phyloP scores from a whole-genome alignment of 2,329 filamentous ascomycete species.

The Ophiosphaerella herpotricha region DNA sequence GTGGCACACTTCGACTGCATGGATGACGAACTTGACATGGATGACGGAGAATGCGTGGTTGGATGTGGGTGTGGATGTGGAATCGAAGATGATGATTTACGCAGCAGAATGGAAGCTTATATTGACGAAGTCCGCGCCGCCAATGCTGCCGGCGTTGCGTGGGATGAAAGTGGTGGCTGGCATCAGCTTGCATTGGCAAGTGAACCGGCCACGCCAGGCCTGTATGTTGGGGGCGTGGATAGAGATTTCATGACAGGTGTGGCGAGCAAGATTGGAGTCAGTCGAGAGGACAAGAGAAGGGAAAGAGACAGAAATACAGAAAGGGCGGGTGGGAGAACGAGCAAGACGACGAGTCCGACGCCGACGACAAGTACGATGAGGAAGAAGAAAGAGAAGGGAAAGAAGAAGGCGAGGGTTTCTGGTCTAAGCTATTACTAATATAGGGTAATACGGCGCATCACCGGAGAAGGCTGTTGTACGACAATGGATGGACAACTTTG shows the following conservation, averaged over 20 bases:
- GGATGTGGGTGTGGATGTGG: slow-evolving; percentile 37
- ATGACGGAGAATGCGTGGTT: slow-evolving; percentile 38
- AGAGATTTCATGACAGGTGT: slow-evolving; percentile 24
- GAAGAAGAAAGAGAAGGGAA: slow-evolving; percentile 28
- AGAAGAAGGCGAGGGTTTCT: slow-evolving; percentile 31
- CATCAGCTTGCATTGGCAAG: slow-evolving; percentile 21
- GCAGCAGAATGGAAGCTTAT: slow-evolving; percentile 33
- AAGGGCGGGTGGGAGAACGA: slow-evolving; percentile 8
- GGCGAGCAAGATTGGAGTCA: slow-evolving; percentile 17
- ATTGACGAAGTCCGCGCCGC: slow-evolving; percentile 34
- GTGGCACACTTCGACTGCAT: slow-evolving; percentile 46
- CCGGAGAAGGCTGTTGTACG: slow-evolving; percentile 2
- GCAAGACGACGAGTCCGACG: slow-evolving; percentile 20
- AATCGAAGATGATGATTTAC: slow-evolving; percentile 31
- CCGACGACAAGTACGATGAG: slow-evolving; percentile 18
- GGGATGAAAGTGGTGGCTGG: slow-evolving; percentile 34
- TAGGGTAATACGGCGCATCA: neutral
- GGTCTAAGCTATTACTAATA: slow-evolving; percentile 37
- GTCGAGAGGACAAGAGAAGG: slow-evolving; percentile 11
- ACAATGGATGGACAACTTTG: neutral
- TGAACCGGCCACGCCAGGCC: slow-evolving; percentile 22
- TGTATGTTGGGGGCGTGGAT: slow-evolving; percentile 18
- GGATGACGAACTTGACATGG: slow-evolving; percentile 26
- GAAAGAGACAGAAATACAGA: slow-evolving; percentile 11
- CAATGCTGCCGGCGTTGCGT: slow-evolving; percentile 28